Conservation (phyloP, 495 filamentous ascomycete species). For the Xylaria cubensis region DNA sequence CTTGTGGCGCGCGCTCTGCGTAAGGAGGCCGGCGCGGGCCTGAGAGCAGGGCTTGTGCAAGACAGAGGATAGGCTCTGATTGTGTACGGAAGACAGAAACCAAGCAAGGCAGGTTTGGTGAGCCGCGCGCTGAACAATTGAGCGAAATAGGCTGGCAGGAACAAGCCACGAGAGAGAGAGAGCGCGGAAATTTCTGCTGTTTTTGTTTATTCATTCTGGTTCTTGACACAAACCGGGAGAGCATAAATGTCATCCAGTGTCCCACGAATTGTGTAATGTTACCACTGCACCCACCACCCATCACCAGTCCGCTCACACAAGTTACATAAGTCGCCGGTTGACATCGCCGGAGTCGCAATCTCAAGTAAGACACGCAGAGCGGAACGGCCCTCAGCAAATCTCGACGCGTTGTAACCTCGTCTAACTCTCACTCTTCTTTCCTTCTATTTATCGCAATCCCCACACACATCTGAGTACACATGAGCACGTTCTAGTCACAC, state of each 20-base stretch:
- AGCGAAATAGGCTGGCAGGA: slow-evolving; percentile 11
- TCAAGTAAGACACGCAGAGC: slow-evolving; percentile 28
- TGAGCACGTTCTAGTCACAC: slow-evolving; percentile 12
- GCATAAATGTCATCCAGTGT: slow-evolving; percentile 18
- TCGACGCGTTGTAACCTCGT: slow-evolving; percentile 24
- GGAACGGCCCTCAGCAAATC: slow-evolving; percentile 28
- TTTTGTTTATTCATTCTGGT: background rate
- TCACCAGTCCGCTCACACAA: slow-evolving; percentile 15
- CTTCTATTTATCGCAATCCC: slow-evolving; percentile 11
- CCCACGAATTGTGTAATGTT: slow-evolving; percentile 18
- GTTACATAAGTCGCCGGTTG: slow-evolving; percentile 12
- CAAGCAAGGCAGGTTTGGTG: slow-evolving; percentile 20
- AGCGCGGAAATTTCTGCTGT: background rate
- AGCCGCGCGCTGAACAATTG: slow-evolving; percentile 27
- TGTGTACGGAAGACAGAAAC: slow-evolving; percentile 4
- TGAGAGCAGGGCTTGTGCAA: background rate
- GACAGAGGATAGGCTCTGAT: slow-evolving; percentile 13
- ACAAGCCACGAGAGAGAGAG: background rate
- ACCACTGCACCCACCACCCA: background rate
- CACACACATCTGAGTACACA: slow-evolving; percentile 26
- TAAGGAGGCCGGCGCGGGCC: slow-evolving; percentile 17
- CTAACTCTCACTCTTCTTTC: background rate
- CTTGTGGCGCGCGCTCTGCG: slow-evolving; percentile 29
- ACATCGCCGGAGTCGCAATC: slow-evolving; percentile 16
- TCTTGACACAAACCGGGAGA: background rate